phyloP scores from a whole-genome alignment of 140 eudicot genomes.

The Stevia rebaudiana region DNA sequence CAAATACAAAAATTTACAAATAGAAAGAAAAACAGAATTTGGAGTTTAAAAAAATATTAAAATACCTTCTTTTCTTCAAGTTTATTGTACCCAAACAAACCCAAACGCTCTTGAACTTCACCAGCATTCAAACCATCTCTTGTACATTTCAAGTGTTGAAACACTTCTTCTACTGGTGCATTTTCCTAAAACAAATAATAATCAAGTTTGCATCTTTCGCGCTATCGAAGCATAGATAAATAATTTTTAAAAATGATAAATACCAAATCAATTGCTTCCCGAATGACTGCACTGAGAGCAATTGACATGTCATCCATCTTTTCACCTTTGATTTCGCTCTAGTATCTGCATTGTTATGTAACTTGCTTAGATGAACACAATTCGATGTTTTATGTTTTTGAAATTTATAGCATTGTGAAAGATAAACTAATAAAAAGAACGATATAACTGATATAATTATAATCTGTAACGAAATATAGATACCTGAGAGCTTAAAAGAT shows the following conservation, averaged over 20 bases:
- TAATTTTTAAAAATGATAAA: not conserved
- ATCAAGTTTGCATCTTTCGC: not conserved
- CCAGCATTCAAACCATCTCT: constrained; percentile 50
- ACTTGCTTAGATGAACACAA: constrained; percentile 12
- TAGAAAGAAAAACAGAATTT: not conserved
- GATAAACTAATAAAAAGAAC: no score
- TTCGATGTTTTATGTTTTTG: not conserved
- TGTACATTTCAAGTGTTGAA: constrained; percentile 60
- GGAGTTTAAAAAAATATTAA: not conserved
- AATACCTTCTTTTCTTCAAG: constrained; percentile 82
- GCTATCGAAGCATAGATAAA: not conserved
- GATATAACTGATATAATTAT: not conserved
- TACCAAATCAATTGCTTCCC: constrained; percentile 81
- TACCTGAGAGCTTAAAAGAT: constrained; percentile 22
- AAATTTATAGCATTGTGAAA: not conserved
- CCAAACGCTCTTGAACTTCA: constrained; percentile 54
- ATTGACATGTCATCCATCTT: constrained; percentile 46
- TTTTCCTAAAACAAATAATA: constrained; percentile 50
- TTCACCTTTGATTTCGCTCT: constrained; percentile 10
- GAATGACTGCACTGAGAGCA: constrained; percentile 45
- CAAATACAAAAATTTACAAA: not conserved
- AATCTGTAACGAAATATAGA: not conserved
- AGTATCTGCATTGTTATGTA: constrained; percentile 27
- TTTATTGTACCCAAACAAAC: constrained; percentile 72
- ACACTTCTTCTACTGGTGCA: constrained; percentile 75